Evolutionary conservation across 371 early-diverging fungal genomes (phyloP), one percentile per base, ranked within the genome.

Genomic region (Dinochytrium kinnereticum): DNA sequence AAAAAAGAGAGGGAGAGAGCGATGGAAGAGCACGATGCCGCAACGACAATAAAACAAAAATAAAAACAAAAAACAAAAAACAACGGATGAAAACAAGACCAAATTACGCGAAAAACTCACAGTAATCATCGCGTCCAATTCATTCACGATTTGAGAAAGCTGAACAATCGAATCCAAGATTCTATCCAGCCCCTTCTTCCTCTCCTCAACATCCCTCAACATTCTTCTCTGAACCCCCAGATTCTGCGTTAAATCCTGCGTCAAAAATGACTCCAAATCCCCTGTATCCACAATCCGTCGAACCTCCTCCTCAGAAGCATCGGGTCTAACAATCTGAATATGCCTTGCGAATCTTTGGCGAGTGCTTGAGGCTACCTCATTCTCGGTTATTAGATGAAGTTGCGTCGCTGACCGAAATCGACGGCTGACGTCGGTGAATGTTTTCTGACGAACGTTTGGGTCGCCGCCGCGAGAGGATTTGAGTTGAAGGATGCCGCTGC

Each of bases 111-210:
- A 38, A 44, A 66, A 15, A 40, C 66, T 40, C 44, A 66, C 66
- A 2, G 30, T n/a, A 30, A 66, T 44, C 66, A 66, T 66, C n/a
- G 2, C 37, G 30, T 66, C 44, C 44, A 66, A 66, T 15, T 66
- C n/a, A 21, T 37, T n/a, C 66, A 44, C 49, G 10, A 66, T 15
- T 19, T 21, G 21, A n/a, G 21, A 38, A 17, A 66, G 28, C 66
- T 66, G 44, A 17, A n/a, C 28, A 39, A 66, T 44, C 44, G 24
- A 21, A 39, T 3, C 30, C 66, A 34, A 37, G 30, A 66, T 66
- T 30, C 17, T 66, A 17, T 40, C 38, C 17, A 66, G 30, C 39
- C 13, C 44, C 44, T 40, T 38, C 49, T 40, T 37, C 49, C 66
- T 10, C 30, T 66, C 66, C 66, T 15, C 66, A 28, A 44, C 66